Evolutionary conservation across 139 green algal species (phyloP).

Genomic region (Pseudopediastrum boryanum): DNA sequence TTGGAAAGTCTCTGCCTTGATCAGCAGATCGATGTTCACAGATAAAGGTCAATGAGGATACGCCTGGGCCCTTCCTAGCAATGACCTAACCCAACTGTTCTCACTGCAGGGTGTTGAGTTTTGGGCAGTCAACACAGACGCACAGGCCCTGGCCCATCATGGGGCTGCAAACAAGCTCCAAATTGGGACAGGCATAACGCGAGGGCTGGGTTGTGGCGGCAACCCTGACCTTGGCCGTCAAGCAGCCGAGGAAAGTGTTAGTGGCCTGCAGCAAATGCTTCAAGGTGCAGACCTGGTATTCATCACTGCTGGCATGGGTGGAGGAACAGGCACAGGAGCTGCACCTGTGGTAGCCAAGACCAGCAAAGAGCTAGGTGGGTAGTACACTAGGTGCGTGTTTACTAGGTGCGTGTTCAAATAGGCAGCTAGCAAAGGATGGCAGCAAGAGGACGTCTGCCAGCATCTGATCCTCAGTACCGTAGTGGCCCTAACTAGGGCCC

Average conservation of each 20-base stretch:
- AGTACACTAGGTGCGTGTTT: not conserved
- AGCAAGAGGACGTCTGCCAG: too few species aligned
- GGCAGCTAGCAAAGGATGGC: too few species aligned
- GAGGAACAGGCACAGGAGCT: slow-evolving; percentile 90
- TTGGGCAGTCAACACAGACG: slow-evolving; percentile 95
- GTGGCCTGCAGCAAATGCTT: slow-evolving; percentile 65
- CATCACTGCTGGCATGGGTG: slow-evolving; percentile 94
- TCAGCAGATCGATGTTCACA: too few species aligned
- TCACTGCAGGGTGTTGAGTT: slow-evolving; percentile 88
- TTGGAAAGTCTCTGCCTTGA: not conserved
- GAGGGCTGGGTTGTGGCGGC: slow-evolving; percentile 90
- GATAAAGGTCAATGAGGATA: too few species aligned
- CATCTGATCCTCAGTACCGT: too few species aligned
- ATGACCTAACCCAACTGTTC: not conserved
- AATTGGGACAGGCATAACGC: slow-evolving; percentile 88
- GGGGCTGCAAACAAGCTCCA: slow-evolving; percentile 89
- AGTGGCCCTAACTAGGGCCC: too few species aligned
- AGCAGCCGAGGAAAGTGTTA: slow-evolving; percentile 88
- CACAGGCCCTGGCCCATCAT: slow-evolving; percentile 90
- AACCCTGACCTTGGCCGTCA: slow-evolving; percentile 90
- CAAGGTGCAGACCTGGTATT: slow-evolving; percentile 82
- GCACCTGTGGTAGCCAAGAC: slow-evolving; percentile 88
- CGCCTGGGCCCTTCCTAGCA: too few species aligned
- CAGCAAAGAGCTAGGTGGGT: slow-evolving; percentile 70
- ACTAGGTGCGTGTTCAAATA: not conserved